Percentiles rank a stretch among this genome's conserved stretches.
Evolutionary conservation across 768 basidiomycete species (phyloP).

Genomic region (Coprinopsis marcescibilis): DNA sequence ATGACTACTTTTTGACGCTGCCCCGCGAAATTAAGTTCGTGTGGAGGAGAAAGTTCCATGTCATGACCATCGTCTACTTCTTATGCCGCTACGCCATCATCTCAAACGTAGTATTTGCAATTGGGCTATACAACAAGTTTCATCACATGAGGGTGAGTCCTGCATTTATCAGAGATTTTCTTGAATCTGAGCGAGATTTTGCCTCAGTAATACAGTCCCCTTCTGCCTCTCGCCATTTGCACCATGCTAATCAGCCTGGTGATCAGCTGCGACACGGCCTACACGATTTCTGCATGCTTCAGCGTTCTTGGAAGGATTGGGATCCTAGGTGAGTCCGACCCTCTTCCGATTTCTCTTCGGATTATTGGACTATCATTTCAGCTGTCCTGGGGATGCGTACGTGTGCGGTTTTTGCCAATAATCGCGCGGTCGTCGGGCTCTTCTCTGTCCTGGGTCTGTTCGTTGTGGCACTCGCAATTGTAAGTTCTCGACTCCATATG

Average conservation of each 20-base stretch:
- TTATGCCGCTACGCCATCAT: slow-evolving; percentile 9
- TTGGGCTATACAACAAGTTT: slow-evolving; percentile 7
- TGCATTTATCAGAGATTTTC: background rate
- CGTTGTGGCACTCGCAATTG: slow-evolving; percentile 3
- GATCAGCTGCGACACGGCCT: slow-evolving; percentile 6
- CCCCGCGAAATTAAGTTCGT: slow-evolving; percentile 10
- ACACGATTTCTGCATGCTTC: slow-evolving; percentile 1
- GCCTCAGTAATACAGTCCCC: too few relatives aligned
- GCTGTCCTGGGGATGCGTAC: slow-evolving; percentile 8
- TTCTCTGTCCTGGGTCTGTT: background rate
- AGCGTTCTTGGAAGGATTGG: slow-evolving; percentile 8
- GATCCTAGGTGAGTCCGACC: slow-evolving; percentile 3
- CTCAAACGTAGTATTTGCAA: slow-evolving; percentile 2
- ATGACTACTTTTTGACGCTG: slow-evolving; percentile 11
- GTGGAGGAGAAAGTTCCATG: slow-evolving; percentile 5
- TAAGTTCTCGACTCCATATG: background rate
- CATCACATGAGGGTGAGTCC: slow-evolving; percentile 1
- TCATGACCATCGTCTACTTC: slow-evolving; percentile 2
- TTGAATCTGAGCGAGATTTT: too few relatives aligned
- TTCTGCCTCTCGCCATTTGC: too few relatives aligned
- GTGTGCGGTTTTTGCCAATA: slow-evolving; percentile 1
- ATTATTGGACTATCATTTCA: background rate
- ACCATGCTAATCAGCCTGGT: too few relatives aligned
- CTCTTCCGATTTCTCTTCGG: background rate
- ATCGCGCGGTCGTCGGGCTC: slow-evolving; percentile 1